Base-by-base conservation (phyloP, 2,329 filamentous ascomycete genomes). In the Gaeumannomyces sp. region DNA sequence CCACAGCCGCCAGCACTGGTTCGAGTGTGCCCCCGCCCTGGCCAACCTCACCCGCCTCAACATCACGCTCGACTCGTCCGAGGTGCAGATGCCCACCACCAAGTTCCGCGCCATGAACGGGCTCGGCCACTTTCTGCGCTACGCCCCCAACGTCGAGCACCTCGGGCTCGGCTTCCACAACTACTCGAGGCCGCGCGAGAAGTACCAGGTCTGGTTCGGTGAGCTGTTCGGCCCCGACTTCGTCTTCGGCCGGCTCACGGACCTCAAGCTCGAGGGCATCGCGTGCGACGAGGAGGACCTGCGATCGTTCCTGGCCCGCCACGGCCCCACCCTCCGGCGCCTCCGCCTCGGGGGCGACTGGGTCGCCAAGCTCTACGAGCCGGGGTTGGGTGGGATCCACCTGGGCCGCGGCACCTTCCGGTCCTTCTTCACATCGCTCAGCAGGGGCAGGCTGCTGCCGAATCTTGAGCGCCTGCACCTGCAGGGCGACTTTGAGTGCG, bases 271-370 rank as follows among this genome's bases (percentile, higher is more conserved):
- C 2, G 76, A 79, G 67, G 79, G 79, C 59, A 71, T 82, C 25
- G 74, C 75, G 1, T 79, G 76, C 68, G 76, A 78, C 58, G 80
- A 81, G 69, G 72, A 75, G 6, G 78, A 79, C 64, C 75, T 83
- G 25, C 75, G 74, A 27, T 68, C 72, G 7, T 82, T 83, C 66
- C 65, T 83, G 28, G 68, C 75, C 25, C 69, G 75, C 4, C 80
- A 81, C 66, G 74, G 74, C 14, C 60, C 70, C 5, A 78, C 76
- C 0, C 72, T 83, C 33, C 69, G 72, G 59, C 74, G 76, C 1
- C 70, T 83, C 10, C 77, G 79, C 3, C 74, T 83, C 13, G 81
- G 81, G 25, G 79, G 79, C 4, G 73, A 75, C 25, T 80, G 80
- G 6, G 69, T 79, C 16, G 76, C 76, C 57, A 75, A 75, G 45